Base-by-base conservation (phyloP, 169 alveolate genomes). In the Plasmodium gaboni region DNA sequence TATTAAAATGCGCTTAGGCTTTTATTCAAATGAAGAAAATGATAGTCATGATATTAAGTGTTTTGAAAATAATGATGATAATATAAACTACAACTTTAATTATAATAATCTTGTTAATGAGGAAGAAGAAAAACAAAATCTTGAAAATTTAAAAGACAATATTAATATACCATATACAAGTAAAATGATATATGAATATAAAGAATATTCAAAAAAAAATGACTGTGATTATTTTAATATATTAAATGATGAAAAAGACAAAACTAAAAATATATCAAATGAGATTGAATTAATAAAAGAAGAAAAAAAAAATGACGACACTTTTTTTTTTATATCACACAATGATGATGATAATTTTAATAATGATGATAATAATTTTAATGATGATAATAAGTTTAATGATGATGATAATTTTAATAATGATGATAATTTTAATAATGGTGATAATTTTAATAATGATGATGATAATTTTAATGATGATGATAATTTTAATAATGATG, bases 1-100 rank as follows among this genome's bases (percentile, higher is more conserved):
- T 65, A 78, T 78, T 26, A 78, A 78, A 19, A 78, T 26, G 32
- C 63, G 89, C 26, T 57, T 78, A n/a, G 89, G 89, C 2, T 78
- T 78, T 15, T 63, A 51, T 48, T 78, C 89, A 53, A 53, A 57
- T 38, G 78, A 50, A 24, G 89, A 78, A 24, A 65, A 5, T 15
- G 19, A 44, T 68, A 19, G 5, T 28, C 38, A 28, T 5, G 38
- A 28, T 28, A 28, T 28, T 28, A 28, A 28, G 5, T 28, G 38
- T 28, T 5, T 28, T 28, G 38, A 28, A 28, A 28, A 28, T 28
- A 5, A 5, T 22, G 61, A 44, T 6, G 12, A n/a, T 2, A 44
- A 19, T 19, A 19, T 19, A 19, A 19, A 19, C 22, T 19, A 19
- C 22, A 19, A 19, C 22, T 19, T 19, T 19, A 19, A 19, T 19